Conservation (phyloP, 1,284 basidiomycete genomes). For the Sanghuangporus baumii region DNA sequence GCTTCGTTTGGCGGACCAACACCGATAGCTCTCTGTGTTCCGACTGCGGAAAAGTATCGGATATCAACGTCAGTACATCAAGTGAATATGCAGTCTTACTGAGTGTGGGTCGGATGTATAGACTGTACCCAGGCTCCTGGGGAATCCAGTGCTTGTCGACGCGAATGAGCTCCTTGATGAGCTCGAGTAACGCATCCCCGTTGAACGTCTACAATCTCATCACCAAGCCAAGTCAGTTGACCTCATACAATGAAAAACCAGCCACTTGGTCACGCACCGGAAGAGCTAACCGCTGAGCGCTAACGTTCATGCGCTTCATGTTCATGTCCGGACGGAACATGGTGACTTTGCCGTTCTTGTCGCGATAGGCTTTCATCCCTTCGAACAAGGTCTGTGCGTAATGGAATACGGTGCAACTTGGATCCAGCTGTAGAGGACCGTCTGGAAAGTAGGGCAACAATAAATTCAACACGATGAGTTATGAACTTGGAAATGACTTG, state of each 20-base stretch:
- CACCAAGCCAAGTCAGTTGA: slow-evolving; percentile 4
- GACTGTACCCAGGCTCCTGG: slow-evolving; percentile 80
- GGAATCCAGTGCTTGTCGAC: slow-evolving; percentile 95
- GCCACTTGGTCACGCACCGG: slow-evolving; percentile 50
- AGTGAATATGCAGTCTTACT: slow-evolving; percentile 39
- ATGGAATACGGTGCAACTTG: slow-evolving; percentile 87
- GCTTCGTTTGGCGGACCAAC: slow-evolving; percentile 87
- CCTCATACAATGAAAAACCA: not conserved
- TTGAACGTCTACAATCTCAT: slow-evolving; percentile 62
- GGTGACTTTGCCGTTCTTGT: slow-evolving; percentile 72
- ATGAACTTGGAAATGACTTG: not conserved
- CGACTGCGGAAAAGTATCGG: slow-evolving; percentile 49
- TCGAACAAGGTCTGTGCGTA: slow-evolving; percentile 93
- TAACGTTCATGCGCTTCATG: slow-evolving; percentile 89
- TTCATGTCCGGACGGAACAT: slow-evolving; percentile 98
- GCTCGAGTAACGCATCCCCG: slow-evolving; percentile 70
- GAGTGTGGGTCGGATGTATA: slow-evolving; percentile 84
- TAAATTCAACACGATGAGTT: not conserved
- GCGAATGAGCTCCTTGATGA: slow-evolving; percentile 86
- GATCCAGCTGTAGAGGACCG: slow-evolving; percentile 71
- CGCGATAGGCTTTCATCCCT: slow-evolving; percentile 94
- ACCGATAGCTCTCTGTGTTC: slow-evolving; percentile 85
- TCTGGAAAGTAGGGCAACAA: slow-evolving; percentile 37
- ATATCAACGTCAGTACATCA: not conserved
- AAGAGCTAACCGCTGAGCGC: slow-evolving; percentile 67